These are phyloP conservation scores for Catenaria anguillulae DNA, from an alignment of 371 early-diverging fungal species.

Conservation along the genomic window DNA sequence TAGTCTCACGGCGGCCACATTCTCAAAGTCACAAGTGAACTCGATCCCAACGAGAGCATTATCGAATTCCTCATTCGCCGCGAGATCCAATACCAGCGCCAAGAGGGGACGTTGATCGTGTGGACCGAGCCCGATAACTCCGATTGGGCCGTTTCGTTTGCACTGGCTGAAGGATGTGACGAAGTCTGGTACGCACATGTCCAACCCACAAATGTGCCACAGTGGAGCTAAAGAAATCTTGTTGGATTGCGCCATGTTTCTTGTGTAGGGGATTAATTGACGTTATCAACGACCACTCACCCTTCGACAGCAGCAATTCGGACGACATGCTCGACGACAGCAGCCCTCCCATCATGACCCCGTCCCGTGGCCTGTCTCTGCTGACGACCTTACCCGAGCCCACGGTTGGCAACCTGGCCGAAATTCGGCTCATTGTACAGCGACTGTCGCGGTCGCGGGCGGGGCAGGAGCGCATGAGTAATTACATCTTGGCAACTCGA, in stretches of 20 bases:
- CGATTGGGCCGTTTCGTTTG: constrained; percentile 82
- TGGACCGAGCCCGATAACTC: constrained; percentile 67
- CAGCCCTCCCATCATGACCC: constrained; percentile 15
- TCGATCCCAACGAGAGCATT: constrained; percentile 41
- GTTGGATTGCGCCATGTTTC: too few relatives aligned
- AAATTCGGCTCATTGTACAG: constrained; percentile 36
- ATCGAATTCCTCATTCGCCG: too few relatives aligned
- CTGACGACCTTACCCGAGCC: constrained; percentile 29
- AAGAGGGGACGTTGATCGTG: constrained; percentile 78
- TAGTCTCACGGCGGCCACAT: neutral
- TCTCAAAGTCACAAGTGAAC: constrained; percentile 15
- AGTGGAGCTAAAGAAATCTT: too few relatives aligned
- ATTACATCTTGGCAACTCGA: constrained; percentile 7
- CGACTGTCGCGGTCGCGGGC: constrained; percentile 18
- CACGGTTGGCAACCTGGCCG: constrained; percentile 41
- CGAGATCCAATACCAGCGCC: constrained; percentile 57
- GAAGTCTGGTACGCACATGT: constrained; percentile 71
- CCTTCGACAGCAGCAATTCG: neutral
- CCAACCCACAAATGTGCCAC: too few relatives aligned
- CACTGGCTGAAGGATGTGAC: constrained; percentile 64
- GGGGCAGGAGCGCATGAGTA: constrained; percentile 16
- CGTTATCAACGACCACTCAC: too few relatives aligned
- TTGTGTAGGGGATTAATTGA: too few relatives aligned
- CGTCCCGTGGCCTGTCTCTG: too few relatives aligned
- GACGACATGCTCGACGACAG: constrained; percentile 4